Evolutionary conservation across 345 rosid species (phyloP), one percentile per base, ranked within the genome.

Genomic region (Eucalyptus sp.): DNA sequence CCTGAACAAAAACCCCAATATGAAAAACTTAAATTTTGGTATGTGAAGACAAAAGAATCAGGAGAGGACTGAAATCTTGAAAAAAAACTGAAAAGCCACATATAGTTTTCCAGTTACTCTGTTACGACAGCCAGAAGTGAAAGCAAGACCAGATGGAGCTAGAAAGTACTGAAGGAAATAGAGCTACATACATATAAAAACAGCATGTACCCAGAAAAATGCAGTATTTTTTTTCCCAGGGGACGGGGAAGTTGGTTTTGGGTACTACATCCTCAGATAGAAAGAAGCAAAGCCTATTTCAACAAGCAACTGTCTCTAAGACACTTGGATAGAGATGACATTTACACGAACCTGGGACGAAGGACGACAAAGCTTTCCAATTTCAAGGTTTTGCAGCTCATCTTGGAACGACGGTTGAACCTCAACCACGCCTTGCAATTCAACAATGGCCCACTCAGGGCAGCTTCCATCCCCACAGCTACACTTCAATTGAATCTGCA

Each of bases 401-500:
- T 90, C 92, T 66, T 92, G 93, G 87, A 94, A 95, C 9, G 94
- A 91, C 37, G 97, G 93, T 80, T 97, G 97, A 22, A 89, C 93
- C 90, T 98, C 98, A 29, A 97, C 92, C 16, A 90, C 93, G 54
- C 99, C 99, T 95, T 97, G 99, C 64, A 98, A 64, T 88, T 98
- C 99, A 12, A 98, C 56, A n/a, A 98, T 92, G 51, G 94, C 95
- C 99, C 99, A 98, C 80, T 97, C 98, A n/a, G 92, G 95, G 86
- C 99, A 98, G 31, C 90, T 91, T 18, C 93, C 97, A 44, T 90
- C 95, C 50, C 96, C 96, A 60, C 99, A 97, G 37, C 93, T 90
- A 86, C 99, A 97, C 93, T 95, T 96, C 87, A 98, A 94, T 89
- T 93, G 91, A 56, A 97, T 97, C 95, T 98, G 96, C 99, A 98